These are phyloP conservation scores for Linum usitatissimum DNA, from an alignment of 345 rosid genomes.

Conservation along the genomic window DNA sequence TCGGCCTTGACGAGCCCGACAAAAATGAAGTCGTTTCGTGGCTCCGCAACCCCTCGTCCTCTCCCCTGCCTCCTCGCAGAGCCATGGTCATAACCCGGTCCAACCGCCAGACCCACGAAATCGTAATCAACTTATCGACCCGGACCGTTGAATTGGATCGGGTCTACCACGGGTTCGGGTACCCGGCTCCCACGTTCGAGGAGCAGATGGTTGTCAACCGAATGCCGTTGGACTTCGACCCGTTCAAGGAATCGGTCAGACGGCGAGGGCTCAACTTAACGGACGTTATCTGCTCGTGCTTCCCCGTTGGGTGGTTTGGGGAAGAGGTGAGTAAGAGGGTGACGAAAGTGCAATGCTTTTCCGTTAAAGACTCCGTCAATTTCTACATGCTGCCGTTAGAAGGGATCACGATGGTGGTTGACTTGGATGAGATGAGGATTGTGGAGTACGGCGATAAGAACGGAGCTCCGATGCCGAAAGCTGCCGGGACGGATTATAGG, in stretches of 20 bases:
- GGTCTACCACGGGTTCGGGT: slow-evolving; percentile 24
- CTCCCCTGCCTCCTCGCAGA: slow-evolving; percentile 23
- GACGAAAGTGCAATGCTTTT: slow-evolving; percentile 24
- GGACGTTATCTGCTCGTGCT: slow-evolving; percentile 20
- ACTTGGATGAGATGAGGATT: slow-evolving; percentile 27
- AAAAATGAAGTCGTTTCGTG: slow-evolving; percentile 24
- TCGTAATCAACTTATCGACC: slow-evolving; percentile 16
- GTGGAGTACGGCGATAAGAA: slow-evolving; percentile 14
- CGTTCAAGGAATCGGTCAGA: slow-evolving; percentile 20
- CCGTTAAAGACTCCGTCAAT: slow-evolving; percentile 27
- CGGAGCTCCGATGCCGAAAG: slow-evolving; percentile 25
- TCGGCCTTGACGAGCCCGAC: slow-evolving; percentile 30
- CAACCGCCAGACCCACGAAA: slow-evolving; percentile 20
- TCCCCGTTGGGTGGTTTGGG: slow-evolving; percentile 27
- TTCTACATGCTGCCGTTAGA: slow-evolving; percentile 29
- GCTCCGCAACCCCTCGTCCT: slow-evolving; percentile 9
- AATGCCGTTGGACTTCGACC: slow-evolving; percentile 14
- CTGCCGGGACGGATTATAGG: slow-evolving; percentile 31
- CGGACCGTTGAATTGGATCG: slow-evolving; percentile 8
- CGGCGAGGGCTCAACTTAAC: slow-evolving; percentile 24
- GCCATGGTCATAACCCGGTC: slow-evolving; percentile 27
- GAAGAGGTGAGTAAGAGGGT: slow-evolving; percentile 16
- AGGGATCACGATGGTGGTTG: slow-evolving; percentile 25
- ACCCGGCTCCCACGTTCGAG: slow-evolving; percentile 19
- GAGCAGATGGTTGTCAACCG: slow-evolving; percentile 17